phyloP scores from a whole-genome alignment of 768 basidiomycete species.

The Panaeolus cyanescens region DNA sequence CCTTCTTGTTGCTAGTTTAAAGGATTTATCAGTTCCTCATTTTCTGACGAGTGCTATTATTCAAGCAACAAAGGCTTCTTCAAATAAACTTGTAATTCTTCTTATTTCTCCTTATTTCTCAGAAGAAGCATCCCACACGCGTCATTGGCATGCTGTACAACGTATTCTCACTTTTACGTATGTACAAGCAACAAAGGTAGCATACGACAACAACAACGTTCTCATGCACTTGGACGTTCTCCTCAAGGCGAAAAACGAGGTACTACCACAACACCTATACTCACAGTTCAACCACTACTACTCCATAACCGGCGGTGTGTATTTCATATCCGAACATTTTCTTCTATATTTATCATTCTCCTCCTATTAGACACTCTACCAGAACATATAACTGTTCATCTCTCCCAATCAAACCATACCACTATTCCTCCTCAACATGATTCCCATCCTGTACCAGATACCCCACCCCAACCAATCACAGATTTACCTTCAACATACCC shows the following conservation, averaged over 20 bases:
- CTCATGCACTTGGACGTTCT: conserved; percentile 80
- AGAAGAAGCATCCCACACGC: conserved; percentile 41
- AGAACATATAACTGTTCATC: conserved; percentile 25
- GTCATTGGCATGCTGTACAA: conserved; percentile 70
- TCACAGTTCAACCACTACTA: neutral
- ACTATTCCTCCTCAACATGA: conserved; percentile 6
- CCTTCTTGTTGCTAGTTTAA: conserved; percentile 58
- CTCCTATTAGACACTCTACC: conserved; percentile 33
- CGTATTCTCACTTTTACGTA: conserved; percentile 81
- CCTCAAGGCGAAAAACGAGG: conserved; percentile 56
- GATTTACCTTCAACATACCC: conserved; percentile 42
- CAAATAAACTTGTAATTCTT: conserved; percentile 57
- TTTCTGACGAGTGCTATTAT: conserved; percentile 58
- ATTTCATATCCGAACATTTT: neutral
- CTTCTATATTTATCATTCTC: neutral
- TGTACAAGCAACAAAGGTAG: conserved; percentile 79
- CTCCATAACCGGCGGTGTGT: neutral
- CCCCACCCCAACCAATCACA: conserved; percentile 8
- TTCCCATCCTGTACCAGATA: conserved; percentile 9
- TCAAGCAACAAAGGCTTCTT: conserved; percentile 48
- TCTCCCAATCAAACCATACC: conserved; percentile 11
- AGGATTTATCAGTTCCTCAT: conserved; percentile 50
- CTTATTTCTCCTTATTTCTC: conserved; percentile 68
- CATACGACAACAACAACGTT: conserved; percentile 66
- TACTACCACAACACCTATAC: conserved; percentile 6